Conservation (phyloP, 495 filamentous ascomycete species). For the Podospora conica region DNA sequence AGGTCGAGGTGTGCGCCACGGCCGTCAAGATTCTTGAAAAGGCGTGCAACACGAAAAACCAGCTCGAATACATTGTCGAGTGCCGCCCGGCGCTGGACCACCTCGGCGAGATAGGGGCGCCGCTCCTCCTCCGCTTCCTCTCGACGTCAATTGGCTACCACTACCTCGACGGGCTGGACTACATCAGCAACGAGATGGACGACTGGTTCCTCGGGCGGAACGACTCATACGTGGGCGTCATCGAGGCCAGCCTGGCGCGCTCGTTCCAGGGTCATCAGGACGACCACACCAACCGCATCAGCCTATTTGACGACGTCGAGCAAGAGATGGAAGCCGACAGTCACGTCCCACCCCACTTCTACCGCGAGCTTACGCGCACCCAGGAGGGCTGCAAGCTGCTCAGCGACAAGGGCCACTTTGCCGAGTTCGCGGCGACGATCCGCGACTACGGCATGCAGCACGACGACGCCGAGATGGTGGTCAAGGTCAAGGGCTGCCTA, state of each 20-base stretch:
- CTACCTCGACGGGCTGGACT: constrained; percentile 93
- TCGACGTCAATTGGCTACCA: constrained; percentile 96
- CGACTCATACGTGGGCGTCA: constrained; percentile 87
- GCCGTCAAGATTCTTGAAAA: constrained; percentile 97
- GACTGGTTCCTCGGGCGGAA: constrained; percentile 97
- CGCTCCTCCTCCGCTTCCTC: constrained; percentile 83
- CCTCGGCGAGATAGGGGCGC: constrained; percentile 93
- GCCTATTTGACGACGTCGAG: constrained; percentile 49
- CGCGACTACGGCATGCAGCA: constrained; percentile 73
- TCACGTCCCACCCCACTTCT: constrained; percentile 90
- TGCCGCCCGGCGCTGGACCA: constrained; percentile 95
- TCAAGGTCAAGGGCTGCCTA: constrained; percentile 93
- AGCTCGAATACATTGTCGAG: constrained; percentile 91
- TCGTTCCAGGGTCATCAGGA: constrained; percentile 68
- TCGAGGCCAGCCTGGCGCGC: constrained; percentile 89
- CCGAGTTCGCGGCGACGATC: constrained; percentile 84
- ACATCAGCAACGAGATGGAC: constrained; percentile 98
- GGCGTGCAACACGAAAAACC: constrained; percentile 83
- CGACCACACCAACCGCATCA: constrained; percentile 44
- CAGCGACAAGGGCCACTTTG: constrained; percentile 89
- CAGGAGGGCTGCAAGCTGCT: constrained; percentile 86
- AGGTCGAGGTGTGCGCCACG: constrained; percentile 90
- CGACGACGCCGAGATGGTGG: constrained; percentile 78
- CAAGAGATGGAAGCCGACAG: constrained; percentile 47
- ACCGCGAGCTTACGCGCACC: constrained; percentile 88